A percentile compares a stretch with the other conserved stretches of the same genome.
These are phyloP conservation scores for Neopestalotiopsis sp. DNA, from an alignment of 2,329 filamentous ascomycete genomes.

Conservation along the genomic window DNA sequence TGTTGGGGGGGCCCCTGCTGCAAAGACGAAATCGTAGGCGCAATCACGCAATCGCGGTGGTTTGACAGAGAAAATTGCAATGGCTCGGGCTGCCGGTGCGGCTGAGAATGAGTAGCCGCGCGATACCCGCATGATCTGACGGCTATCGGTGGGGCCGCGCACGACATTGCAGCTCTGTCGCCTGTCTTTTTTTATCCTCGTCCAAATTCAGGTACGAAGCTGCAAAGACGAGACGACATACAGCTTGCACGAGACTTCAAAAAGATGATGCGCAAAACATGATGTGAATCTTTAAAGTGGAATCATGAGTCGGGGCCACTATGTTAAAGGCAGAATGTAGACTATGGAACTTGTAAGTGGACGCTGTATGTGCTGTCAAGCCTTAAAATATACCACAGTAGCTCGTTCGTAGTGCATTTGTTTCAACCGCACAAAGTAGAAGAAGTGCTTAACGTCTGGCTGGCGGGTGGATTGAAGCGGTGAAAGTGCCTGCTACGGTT, in stretches of 20 bases:
- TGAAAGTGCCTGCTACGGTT: background rate
- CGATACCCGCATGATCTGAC: constrained; percentile 8
- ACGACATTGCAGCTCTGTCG: background rate
- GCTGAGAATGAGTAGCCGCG: constrained; percentile 16
- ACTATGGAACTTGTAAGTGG: background rate
- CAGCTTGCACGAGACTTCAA: background rate
- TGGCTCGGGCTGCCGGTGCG: constrained; percentile 13
- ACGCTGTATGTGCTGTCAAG: background rate
- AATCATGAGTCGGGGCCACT: background rate
- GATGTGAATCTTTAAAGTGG: background rate
- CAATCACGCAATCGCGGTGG: constrained; percentile 12
- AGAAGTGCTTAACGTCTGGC: background rate
- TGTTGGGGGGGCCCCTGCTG: background rate
- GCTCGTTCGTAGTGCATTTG: background rate
- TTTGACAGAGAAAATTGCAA: background rate
- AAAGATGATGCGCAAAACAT: background rate
- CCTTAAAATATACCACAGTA: background rate
- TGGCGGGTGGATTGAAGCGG: background rate
- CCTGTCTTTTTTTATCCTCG: background rate
- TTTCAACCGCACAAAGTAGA: background rate
- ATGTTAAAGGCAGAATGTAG: background rate
- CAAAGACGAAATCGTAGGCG: constrained; percentile 12
- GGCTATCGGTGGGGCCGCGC: constrained; percentile 8
- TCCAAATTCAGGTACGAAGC: background rate
- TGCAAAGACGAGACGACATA: background rate